phyloP scores from a whole-genome alignment of 2,329 filamentous ascomycete species.

The Trichoderma semiorbis region DNA sequence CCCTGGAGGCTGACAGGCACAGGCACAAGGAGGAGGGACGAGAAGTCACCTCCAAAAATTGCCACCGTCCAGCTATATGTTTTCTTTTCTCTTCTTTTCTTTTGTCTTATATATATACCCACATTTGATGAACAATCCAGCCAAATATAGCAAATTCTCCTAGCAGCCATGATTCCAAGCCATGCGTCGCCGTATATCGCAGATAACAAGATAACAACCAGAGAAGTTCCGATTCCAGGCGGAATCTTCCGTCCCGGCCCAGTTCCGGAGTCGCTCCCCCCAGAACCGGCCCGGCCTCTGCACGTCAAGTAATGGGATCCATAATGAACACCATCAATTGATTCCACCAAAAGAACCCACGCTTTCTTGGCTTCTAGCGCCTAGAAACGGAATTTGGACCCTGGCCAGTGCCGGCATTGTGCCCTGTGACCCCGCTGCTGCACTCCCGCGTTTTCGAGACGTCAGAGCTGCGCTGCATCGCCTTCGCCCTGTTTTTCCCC shows the following conservation, averaged over 20 bases:
- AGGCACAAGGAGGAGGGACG: not conserved
- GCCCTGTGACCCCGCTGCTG: not conserved
- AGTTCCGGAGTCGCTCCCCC: not conserved
- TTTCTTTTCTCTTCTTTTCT: not conserved
- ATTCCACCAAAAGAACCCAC: not conserved
- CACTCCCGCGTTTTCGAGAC: not conserved
- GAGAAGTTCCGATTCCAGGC: not conserved
- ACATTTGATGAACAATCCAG: not conserved
- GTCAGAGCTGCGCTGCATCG: not conserved
- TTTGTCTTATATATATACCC: constrained; percentile 13
- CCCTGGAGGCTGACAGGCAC: constrained; percentile 4
- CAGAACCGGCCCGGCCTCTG: constrained; percentile 7
- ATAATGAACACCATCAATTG: not conserved
- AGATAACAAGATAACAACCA: not conserved
- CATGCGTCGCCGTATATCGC: not conserved
- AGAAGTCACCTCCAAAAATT: not conserved
- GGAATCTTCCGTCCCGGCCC: not conserved
- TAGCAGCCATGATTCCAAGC: not conserved
- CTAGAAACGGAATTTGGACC: not conserved
- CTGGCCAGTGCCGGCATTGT: not conserved
- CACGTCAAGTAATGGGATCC: not conserved
- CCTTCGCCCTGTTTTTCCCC: not conserved
- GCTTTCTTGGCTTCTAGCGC: not conserved
- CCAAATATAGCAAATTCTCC: not conserved
- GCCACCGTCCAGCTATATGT: not conserved